Percentiles rank a stretch among this genome's conserved stretches.
phyloP scores from a whole-genome alignment of 495 filamentous ascomycete genomes.

The Usnea hakonensis region DNA sequence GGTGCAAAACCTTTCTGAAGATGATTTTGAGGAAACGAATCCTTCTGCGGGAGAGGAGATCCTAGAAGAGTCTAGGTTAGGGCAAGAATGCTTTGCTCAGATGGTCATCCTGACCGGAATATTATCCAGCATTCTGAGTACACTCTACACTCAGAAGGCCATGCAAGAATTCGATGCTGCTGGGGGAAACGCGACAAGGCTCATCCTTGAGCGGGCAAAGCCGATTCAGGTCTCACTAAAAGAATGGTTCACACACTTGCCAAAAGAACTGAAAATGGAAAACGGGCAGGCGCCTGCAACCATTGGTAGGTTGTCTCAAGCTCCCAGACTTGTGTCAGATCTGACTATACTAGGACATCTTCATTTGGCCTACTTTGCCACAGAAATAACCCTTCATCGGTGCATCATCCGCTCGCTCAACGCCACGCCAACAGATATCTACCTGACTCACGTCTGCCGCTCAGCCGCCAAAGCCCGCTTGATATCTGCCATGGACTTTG shows the following conservation, averaged over 20 bases:
- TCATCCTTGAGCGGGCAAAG: slow-evolving; percentile 54
- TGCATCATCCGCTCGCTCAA: slow-evolving; percentile 50
- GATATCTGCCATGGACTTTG: slow-evolving; percentile 51
- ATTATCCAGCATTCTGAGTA: slow-evolving; percentile 51
- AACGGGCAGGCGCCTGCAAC: slow-evolving; percentile 31
- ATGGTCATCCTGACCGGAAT: slow-evolving; percentile 53
- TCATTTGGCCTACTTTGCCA: slow-evolving; percentile 55
- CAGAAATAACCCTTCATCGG: slow-evolving; percentile 54
- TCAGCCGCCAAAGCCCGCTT: slow-evolving; percentile 61
- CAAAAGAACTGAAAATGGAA: slow-evolving; percentile 48
- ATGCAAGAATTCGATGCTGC: slow-evolving; percentile 46
- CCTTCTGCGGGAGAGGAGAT: slow-evolving; percentile 24
- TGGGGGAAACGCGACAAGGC: slow-evolving; percentile 42
- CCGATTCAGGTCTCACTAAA: slow-evolving; percentile 52
- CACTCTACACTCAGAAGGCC: slow-evolving; percentile 52
- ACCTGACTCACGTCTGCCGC: slow-evolving; percentile 87
- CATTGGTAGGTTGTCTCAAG: slow-evolving; percentile 16
- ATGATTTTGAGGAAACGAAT: slow-evolving; percentile 41
- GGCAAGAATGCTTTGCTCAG: slow-evolving; percentile 48
- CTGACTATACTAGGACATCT: slow-evolving; percentile 40
- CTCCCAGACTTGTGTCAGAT: slow-evolving; percentile 17
- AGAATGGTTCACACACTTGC: slow-evolving; percentile 51
- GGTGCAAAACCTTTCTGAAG: slow-evolving; percentile 45
- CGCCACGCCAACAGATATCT: slow-evolving; percentile 38
- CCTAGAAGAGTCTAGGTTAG: slow-evolving; percentile 39